These are phyloP conservation scores for Jimgerdemannia flammicorona DNA, from an alignment of 192 early-diverging fungal species.

Conservation along the genomic window DNA sequence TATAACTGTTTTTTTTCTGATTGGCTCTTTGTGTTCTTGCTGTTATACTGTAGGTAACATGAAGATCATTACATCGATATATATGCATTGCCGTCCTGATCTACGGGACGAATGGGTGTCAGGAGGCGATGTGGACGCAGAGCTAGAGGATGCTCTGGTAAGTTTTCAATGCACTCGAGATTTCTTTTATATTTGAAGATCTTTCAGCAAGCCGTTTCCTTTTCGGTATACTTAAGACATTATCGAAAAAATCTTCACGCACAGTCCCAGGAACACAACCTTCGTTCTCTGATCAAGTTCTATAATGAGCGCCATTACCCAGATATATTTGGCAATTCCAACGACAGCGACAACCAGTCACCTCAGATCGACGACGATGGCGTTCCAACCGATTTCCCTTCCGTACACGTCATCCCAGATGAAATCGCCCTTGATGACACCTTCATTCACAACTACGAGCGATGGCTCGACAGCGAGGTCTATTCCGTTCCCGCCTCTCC, in stretches of 20 bases:
- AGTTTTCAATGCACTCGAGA: conserved; percentile 10
- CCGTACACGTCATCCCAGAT: conserved; percentile 1
- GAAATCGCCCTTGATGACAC: conserved; percentile 51
- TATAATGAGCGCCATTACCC: conserved; percentile 54
- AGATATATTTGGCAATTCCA: not conserved
- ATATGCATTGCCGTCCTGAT: conserved; percentile 54
- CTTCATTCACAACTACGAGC: conserved; percentile 63
- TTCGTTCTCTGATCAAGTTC: conserved; percentile 54
- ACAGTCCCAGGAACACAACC: conserved; percentile 63
- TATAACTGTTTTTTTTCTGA: not conserved
- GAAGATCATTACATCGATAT: conserved; percentile 77
- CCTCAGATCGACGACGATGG: not conserved
- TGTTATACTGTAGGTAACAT: conserved; percentile 54
- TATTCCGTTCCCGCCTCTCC: conserved; percentile 6
- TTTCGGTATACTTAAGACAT: too few species aligned
- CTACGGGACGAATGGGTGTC: conserved; percentile 69
- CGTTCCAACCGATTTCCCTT: not conserved
- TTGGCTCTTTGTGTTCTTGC: not conserved
- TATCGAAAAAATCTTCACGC: not conserved
- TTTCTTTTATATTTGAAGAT: not conserved
- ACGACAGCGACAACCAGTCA: conserved; percentile 2
- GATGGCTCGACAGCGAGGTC: conserved; percentile 61
- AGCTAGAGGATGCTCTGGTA: conserved; percentile 71
- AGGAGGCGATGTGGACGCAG: conserved; percentile 60
- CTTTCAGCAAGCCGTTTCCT: too few species aligned